Evolutionary conservation across 2,329 filamentous ascomycete species (phyloP), one percentile per base, ranked within the genome.

Genomic region (Arachnopeziza araneosa): DNA sequence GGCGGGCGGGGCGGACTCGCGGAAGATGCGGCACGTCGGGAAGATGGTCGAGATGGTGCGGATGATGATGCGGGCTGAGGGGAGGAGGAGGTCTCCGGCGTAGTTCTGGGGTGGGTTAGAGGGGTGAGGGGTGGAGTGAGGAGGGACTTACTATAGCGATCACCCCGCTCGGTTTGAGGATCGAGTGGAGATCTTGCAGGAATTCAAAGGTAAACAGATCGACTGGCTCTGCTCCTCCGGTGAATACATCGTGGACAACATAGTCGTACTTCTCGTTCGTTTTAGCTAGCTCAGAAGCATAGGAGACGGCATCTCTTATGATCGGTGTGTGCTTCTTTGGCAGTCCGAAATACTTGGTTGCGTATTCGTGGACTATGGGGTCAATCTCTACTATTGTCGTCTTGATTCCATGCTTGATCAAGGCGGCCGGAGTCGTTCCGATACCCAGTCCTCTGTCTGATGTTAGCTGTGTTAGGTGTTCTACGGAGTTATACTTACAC

Each of bases 211-310:
- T 98, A 75, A 99, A 99, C 8, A 99, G 83, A 8, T 87, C 80
- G 2, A 93, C 85, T 0, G 95, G 95, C 73, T 98, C 95, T 0
- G 92, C 93, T 56, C 95, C 95, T 24, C 95, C 95, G 0, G 95
- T 99, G 73, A 99, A 99, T 24, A 99, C 95, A 68, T 99, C 95
- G 73, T 99, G 95, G 57, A 99, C 82, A 70, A 99, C 95, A 77
- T 96, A 98, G 76, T 97, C 88, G 73, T 89, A 99, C 26, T 79
- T 79, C 53, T 78, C 61, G 21, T 65, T 66, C 60, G 67, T 52
- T 55, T 75, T 70, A 58, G 77, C 77, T 54, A 80, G 71, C 56
- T 75, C 70, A 52, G 78, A 74, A 21, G 85, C 82, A 73, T 86
- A 96, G n/a, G 77, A 76, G 2, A 92, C 85, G 0, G 95, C 95